Percentiles rank a stretch among this genome's conserved stretches.
These are phyloP conservation scores for Pythium apleroticum DNA, from an alignment of 352 stramenopile species.

Conservation along the genomic window DNA sequence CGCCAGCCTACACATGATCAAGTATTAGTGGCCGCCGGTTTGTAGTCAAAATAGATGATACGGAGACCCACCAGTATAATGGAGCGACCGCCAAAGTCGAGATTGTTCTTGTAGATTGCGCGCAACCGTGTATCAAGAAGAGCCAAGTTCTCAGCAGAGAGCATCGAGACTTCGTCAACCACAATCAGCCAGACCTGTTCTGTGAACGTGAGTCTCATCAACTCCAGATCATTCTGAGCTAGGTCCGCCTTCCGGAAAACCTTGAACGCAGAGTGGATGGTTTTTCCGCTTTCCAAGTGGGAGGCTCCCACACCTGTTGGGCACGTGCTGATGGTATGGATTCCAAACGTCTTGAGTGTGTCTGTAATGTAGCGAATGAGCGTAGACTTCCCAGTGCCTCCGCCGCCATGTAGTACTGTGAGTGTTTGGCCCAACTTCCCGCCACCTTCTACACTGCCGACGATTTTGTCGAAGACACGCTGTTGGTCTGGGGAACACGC, in stretches of 20 bases:
- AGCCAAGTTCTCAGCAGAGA: slow-evolving; percentile 13
- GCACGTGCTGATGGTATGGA: slow-evolving; percentile 4
- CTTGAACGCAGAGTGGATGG: slow-evolving; percentile 2
- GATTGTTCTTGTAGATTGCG: neutral
- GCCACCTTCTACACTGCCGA: neutral
- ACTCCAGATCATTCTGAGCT: slow-evolving; percentile 5
- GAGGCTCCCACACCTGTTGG: slow-evolving; percentile 3
- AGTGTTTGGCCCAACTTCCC: neutral
- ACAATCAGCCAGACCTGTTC: slow-evolving; percentile 20
- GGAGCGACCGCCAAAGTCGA: slow-evolving; percentile 19
- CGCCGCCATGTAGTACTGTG: neutral
- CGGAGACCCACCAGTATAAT: slow-evolving; percentile 19
- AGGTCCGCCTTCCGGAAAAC: neutral
- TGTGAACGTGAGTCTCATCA: slow-evolving; percentile 13
- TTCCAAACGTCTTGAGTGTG: neutral
- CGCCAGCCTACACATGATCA: neutral
- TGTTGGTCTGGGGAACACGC: neutral
- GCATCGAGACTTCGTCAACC: slow-evolving; percentile 25
- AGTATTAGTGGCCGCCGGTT: no score
- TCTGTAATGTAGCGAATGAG: neutral
- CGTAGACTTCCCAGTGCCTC: neutral
- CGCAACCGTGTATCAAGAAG: slow-evolving; percentile 16
- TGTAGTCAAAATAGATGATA: neutral
- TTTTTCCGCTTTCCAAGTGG: neutral
- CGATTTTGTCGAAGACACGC: neutral